Base-by-base conservation (phyloP, 1,139 yeast genomes). In the Nakaseomyces uthaithaninus region DNA sequence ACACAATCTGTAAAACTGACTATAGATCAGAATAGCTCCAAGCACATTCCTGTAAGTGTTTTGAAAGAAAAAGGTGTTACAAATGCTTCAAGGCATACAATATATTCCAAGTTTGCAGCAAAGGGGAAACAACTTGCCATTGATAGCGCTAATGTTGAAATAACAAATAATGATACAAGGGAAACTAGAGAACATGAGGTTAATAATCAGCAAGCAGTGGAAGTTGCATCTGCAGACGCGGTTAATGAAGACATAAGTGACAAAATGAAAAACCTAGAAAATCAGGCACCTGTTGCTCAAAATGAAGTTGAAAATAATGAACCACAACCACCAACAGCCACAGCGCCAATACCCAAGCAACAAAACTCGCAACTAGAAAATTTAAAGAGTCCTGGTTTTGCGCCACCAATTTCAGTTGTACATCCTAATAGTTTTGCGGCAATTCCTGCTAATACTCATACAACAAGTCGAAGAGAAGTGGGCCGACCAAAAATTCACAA, bases 1-100 rank as follows among this genome's bases (percentile, higher is more conserved):
- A 57, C 63, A 2, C 60, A 56, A 33, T 58, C 63, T 1, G 53
- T 59, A 11, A 54, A 47, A 33, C 60, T 57, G 37, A 58, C 62
- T 2, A 46, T 58, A 14, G 63, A 59, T 40, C 63, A 59, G 46
- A 48, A 54, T 5, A 52, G 59, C 5, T 59, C 63, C 1, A 53
- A 53, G 37, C 63, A 48, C 37, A 44, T 59, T 7, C 58, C 61
- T 16, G 46, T 46, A 3, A 50, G 50, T 27, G 43, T 45, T 1
- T 41, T 55, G 25, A 52, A 51, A 34, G 59, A 55, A 27, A 54
- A 49, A 36, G 55, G 55, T 5, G 37, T 51, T 8, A 42, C 46
- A n/a, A 39, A 34, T 19, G 20, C 12, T 17, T 38, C 54, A 4
- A 48, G 58, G 40, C 53, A 49, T 11, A 34, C 50, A 4, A 36